These are phyloP conservation scores for Eragrostis curvula DNA, from an alignment of 176 grass and related monocot species.

Conservation along the genomic window DNA sequence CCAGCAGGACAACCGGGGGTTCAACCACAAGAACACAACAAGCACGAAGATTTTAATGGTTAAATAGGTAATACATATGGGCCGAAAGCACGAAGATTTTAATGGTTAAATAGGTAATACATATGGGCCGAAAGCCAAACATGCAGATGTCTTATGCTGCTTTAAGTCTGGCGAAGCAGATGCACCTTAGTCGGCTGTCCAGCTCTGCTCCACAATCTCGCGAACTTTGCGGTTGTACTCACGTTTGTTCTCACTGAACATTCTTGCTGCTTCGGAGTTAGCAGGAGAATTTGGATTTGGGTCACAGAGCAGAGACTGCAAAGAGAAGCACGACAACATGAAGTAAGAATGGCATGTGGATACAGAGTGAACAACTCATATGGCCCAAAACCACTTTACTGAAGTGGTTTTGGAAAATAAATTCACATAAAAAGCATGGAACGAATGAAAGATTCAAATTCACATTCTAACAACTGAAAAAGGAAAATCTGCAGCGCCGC, in stretches of 20 bases:
- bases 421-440: neutral
- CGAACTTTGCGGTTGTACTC: constrained; percentile 93
- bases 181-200: constrained; percentile 74
- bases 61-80: constrained; percentile 21
- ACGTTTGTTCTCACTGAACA: constrained; percentile 91
- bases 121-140: constrained; percentile 40
- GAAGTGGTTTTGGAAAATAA: neutral
- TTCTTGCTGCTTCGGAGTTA: constrained; percentile 87
- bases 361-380: neutral
- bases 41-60: constrained; percentile 11
- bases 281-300: constrained; percentile 93
- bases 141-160: constrained; percentile 29
- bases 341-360: neutral
- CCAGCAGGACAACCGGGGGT: constrained; percentile 4
- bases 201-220: constrained; percentile 92
- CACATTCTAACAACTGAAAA: neutral
- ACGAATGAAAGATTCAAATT: neutral
- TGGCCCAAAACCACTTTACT: neutral
- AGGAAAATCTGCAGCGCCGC: neutral
- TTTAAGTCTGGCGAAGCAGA: constrained; percentile 32
- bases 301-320: constrained; percentile 88
- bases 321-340: constrained; percentile 19
- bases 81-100: neutral
- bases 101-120: constrained; percentile 37
- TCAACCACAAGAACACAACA: constrained; percentile 39